A percentile compares a stretch with the other conserved stretches of the same genome.
These are phyloP conservation scores for Miscanthus lutarioriparius DNA, from an alignment of 176 grass and related monocot genomes.

Conservation along the genomic window DNA sequence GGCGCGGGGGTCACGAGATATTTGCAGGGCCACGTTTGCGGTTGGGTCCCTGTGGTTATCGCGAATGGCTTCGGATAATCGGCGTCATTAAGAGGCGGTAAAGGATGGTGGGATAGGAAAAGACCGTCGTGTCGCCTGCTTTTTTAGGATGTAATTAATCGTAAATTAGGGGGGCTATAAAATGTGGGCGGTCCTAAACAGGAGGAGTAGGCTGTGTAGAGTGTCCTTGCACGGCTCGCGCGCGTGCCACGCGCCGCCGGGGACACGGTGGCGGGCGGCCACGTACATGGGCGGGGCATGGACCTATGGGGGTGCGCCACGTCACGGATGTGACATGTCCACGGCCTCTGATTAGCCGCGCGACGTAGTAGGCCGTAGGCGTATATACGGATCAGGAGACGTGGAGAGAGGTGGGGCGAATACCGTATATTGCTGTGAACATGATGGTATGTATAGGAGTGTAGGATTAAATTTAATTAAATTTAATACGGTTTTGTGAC, in stretches of 20 bases:
- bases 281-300: not conserved
- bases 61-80: fast-evolving
- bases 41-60: fast-evolving
- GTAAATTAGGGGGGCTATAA: fast-evolving
- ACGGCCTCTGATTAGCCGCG: slow-evolving; percentile 28
- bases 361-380: not conserved
- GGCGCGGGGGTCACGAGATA: slow-evolving; percentile 18
- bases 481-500: too few species aligned
- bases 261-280: not conserved
- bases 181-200: not conserved
- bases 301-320: not conserved
- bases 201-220: not conserved
- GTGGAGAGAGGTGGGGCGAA: not conserved
- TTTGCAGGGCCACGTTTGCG: not conserved
- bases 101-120: not conserved
- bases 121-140: fast-evolving
- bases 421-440: too few species aligned
- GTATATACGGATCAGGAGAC: too few species aligned
- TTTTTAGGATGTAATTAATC: not conserved
- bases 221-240: not conserved
- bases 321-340: slow-evolving; percentile 8
- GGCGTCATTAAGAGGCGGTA: not conserved
- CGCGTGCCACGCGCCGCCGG: not conserved
- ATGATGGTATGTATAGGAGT: too few species aligned
- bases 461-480: too few species aligned